Base-by-base conservation (phyloP, 345 rosid species). In the Lagerstroemia speciosa region DNA sequence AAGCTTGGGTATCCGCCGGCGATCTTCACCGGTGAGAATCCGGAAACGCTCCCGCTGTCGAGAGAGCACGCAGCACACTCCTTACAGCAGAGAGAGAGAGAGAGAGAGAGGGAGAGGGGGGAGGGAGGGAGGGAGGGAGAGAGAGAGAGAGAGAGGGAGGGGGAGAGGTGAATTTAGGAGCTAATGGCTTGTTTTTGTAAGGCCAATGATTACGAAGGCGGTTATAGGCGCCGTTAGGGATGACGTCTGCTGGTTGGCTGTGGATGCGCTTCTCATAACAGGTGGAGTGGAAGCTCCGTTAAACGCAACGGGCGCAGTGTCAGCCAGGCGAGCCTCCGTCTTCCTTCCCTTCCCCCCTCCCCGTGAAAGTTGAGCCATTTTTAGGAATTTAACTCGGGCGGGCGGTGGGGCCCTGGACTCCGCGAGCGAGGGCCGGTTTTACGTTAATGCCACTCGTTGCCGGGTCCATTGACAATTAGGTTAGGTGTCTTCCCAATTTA, bases 201-300 rank as follows among this genome's bases (percentile, higher is more conserved):
- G 46, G 46, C 9, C 46, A 41, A 41, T 41, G 46, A 41, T 60
- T 60, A 60, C 64, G 36, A 62, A 62, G 65, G 55, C 65, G 40
- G 41, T 62, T 22, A 30, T 32, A 62, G 65, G 41, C 41, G 41
- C 65, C 65, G 41, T 62, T 62, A 62, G 65, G 65, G 36, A 24
- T 62, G 65, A 62, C 65, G 65, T 62, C 65, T 19, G 20, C n/a
- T 37, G 46, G 46, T n/a, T 31, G n/a, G 38, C 6, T 22, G 12
- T 32, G 40, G 65, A 8, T 24, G 65, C 40, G 65, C 65, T 62
- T 62, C n/a, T 62, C 24, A 19, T 37, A 32, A 6, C 14, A 17
- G 26, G 30, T 22, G 38, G 12, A 30, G 8, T 16, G 17, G 53
- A 22, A 12, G 55, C 65, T 62, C 65, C 65, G 65, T 62, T 62